These are phyloP conservation scores for Bipolaris bicolor DNA, from an alignment of 2,329 filamentous ascomycete genomes.

Conservation along the genomic window DNA sequence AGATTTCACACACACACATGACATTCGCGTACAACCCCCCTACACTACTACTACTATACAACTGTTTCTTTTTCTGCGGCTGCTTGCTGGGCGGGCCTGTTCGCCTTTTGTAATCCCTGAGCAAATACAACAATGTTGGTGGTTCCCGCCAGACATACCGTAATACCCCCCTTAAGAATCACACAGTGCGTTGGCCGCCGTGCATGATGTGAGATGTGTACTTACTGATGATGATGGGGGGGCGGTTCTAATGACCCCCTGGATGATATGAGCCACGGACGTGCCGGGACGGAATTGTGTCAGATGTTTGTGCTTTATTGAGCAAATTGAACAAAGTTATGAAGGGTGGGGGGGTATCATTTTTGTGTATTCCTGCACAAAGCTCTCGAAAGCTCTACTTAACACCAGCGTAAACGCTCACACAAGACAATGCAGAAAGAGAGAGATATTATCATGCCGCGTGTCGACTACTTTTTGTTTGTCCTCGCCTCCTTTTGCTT, in stretches of 20 bases:
- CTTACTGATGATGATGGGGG: background rate
- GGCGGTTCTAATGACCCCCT: background rate
- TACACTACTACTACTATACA: conserved; percentile 40
- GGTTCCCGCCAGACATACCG: conserved; percentile 11
- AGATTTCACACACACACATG: conserved; percentile 23
- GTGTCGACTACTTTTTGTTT: conserved; percentile 12
- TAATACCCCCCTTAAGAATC: conserved; percentile 4
- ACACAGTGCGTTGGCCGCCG: background rate
- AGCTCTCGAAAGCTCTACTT: background rate
- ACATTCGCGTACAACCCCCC: conserved; percentile 17
- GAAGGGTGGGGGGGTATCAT: conserved; percentile 6
- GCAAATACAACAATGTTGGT: conserved; percentile 40
- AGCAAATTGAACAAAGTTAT: no score
- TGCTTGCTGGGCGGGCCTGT: conserved; percentile 36
- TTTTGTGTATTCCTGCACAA: background rate
- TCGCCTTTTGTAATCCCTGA: conserved; percentile 42
- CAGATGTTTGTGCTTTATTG: no score
- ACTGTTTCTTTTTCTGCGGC: conserved; percentile 34
- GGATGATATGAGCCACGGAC: no score
- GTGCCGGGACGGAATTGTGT: no score
- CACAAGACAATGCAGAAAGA: no score
- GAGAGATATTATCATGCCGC: no score
- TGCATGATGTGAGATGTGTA: background rate
- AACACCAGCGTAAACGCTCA: background rate
- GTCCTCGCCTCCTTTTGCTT: conserved; percentile 68